A percentile compares a stretch with the other conserved stretches of the same genome.
Conservation (phyloP, 192 early-diverging fungal species). For the Entomortierella chlamydospora region DNA sequence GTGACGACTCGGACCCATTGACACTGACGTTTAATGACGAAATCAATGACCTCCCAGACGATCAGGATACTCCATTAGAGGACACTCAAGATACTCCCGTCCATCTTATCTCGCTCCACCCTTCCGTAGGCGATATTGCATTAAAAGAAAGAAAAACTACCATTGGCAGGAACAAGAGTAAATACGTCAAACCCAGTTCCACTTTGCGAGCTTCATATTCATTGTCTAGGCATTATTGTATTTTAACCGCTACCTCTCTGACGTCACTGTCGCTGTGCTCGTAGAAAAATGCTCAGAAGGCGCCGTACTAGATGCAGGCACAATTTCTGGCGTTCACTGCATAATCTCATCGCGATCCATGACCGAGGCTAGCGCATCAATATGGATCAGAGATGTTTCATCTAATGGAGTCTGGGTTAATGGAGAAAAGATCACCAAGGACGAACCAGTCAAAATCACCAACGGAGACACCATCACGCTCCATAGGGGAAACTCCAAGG, state of each 20-base stretch:
- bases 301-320: not conserved
- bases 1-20: not conserved
- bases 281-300: conserved; percentile 36
- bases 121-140: not conserved
- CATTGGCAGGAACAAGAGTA: conserved; percentile 23
- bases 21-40: conserved; percentile 13
- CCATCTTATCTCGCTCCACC: conserved; percentile 8
- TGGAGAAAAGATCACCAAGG: conserved; percentile 18
- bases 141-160: conserved; percentile 22
- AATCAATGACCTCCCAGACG: conserved; percentile 30
- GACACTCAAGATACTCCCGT: not conserved
- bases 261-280: not conserved
- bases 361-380: conserved; percentile 12
- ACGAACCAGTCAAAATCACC: conserved; percentile 23
- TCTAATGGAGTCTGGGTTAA: conserved; percentile 50
- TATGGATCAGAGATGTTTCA: conserved; percentile 47
- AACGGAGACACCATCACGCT: conserved; percentile 30
- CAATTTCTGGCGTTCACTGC: conserved; percentile 22
- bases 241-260: too few relatives aligned
- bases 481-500: conserved; percentile 4
- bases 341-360: conserved; percentile 28
- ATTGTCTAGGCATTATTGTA: too few relatives aligned
- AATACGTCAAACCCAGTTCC: too few relatives aligned
- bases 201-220: too few relatives aligned
- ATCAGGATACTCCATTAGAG: not conserved